Evolutionary conservation across 805 yeast genomes (phyloP).

Genomic region (Saturnispora sanitii): DNA sequence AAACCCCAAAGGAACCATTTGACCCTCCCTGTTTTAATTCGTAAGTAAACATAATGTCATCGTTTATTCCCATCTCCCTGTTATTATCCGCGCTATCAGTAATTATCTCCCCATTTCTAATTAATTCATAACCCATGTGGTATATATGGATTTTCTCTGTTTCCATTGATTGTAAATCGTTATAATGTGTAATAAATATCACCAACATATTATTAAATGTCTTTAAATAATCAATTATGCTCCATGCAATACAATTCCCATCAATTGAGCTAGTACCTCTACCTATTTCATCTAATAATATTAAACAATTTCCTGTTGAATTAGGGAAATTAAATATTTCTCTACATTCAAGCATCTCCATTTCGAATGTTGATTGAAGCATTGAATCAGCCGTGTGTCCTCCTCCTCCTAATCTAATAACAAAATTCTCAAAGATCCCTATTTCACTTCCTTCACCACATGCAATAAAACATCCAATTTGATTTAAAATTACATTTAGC

Average conservation of each 20-base stretch:
- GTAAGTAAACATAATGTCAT: conserved; percentile 42
- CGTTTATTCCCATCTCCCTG: conserved; percentile 11
- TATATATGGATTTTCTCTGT: conserved; percentile 40
- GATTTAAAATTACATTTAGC: conserved; percentile 59
- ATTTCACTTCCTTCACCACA: conserved; percentile 42
- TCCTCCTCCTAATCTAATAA: conserved; percentile 75
- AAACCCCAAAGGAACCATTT: conserved; percentile 67
- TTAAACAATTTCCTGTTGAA: conserved; percentile 36
- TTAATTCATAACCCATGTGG: conserved; percentile 52
- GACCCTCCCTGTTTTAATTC: conserved; percentile 40
- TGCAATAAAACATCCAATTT: conserved; percentile 69
- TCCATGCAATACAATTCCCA: conserved; percentile 73
- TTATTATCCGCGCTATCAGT: conserved; percentile 15
- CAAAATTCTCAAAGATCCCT: conserved; percentile 51
- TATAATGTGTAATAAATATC: conserved; percentile 80
- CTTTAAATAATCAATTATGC: conserved; percentile 54
- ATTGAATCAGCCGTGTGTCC: conserved; percentile 66
- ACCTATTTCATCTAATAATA: conserved; percentile 68
- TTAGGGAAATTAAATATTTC: conserved; percentile 44
- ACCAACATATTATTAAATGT: conserved; percentile 40
- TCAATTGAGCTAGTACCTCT: conserved; percentile 62
- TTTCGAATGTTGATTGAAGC: conserved; percentile 76
- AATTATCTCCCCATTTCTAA: conserved; percentile 9
- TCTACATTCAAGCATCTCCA: conserved; percentile 60
- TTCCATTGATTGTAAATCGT: conserved; percentile 48